Conservation (phyloP, 345 rosid species). For the Atalantia buxifolia region DNA sequence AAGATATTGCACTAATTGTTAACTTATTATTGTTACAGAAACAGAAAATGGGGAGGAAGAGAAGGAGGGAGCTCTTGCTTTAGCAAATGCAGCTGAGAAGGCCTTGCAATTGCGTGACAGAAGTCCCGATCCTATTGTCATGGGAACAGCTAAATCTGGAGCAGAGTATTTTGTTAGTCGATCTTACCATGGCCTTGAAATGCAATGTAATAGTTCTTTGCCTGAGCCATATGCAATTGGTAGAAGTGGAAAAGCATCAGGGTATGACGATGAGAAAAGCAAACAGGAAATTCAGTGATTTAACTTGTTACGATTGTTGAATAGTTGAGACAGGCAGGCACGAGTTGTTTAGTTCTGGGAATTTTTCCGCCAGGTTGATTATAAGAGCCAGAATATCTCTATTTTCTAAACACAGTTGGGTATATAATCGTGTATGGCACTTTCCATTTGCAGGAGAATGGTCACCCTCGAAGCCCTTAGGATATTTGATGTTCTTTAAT, state of each 20-base stretch:
- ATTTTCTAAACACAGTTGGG: too few species aligned
- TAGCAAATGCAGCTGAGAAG: slow-evolving; percentile 59
- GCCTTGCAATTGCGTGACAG: slow-evolving; percentile 58
- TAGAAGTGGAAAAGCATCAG: slow-evolving; percentile 75
- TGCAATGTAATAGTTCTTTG: slow-evolving; percentile 33
- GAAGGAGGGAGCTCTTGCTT: slow-evolving; percentile 48
- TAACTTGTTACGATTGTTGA: not conserved
- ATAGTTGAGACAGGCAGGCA: not conserved
- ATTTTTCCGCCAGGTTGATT: not conserved
- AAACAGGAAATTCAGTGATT: slow-evolving; percentile 8
- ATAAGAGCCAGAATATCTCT: not conserved
- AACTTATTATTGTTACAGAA: slow-evolving; percentile 21
- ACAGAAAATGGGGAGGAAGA: slow-evolving; percentile 30
- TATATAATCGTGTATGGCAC: not conserved
- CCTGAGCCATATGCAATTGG: slow-evolving; percentile 64
- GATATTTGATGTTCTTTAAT: not conserved
- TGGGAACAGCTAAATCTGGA: slow-evolving; percentile 69
- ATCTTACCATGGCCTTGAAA: slow-evolving; percentile 76
- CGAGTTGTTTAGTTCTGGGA: not conserved
- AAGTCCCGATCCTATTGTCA: slow-evolving; percentile 34
- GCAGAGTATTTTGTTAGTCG: slow-evolving; percentile 63
- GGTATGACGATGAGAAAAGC: slow-evolving; percentile 49
- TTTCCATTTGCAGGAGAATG: not conserved
- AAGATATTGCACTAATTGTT: not conserved
- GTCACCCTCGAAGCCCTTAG: not conserved